Evolutionary conservation across 2,329 filamentous ascomycete species (phyloP).

Genomic region (Sclerotinia trifoliorum): DNA sequence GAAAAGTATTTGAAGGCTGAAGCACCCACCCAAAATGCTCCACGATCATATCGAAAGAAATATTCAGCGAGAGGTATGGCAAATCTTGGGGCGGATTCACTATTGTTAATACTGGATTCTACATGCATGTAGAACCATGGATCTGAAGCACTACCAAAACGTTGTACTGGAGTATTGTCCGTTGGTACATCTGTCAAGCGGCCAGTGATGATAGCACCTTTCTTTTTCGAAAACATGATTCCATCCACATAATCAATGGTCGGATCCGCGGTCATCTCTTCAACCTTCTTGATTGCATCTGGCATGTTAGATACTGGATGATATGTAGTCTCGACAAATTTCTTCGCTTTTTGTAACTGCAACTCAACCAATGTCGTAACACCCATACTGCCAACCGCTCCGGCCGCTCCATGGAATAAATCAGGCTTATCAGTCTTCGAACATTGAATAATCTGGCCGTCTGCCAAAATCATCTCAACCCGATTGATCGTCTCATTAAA

Average conservation of each 20-base stretch:
- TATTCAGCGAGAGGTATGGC: constrained; percentile 51
- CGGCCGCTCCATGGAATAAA: constrained; percentile 58
- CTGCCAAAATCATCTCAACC: constrained; percentile 62
- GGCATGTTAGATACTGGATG: constrained; percentile 45
- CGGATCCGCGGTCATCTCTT: constrained; percentile 38
- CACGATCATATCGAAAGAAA: constrained; percentile 62
- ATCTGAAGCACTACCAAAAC: constrained; percentile 54
- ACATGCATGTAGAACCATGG: constrained; percentile 68
- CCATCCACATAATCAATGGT: constrained; percentile 61
- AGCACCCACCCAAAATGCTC: constrained; percentile 62
- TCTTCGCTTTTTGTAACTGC: constrained; percentile 52
- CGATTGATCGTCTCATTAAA: constrained; percentile 63
- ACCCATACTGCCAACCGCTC: constrained; percentile 59
- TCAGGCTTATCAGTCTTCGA: constrained; percentile 50
- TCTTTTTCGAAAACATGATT: constrained; percentile 50
- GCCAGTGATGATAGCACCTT: constrained; percentile 56
- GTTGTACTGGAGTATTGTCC: constrained; percentile 35
- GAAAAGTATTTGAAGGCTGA: constrained; percentile 62
- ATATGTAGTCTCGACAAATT: constrained; percentile 57
- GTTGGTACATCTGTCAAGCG: constrained; percentile 45
- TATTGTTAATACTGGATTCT: constrained; percentile 39
- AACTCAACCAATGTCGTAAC: constrained; percentile 60
- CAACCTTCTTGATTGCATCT: constrained; percentile 47
- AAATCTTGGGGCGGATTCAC: constrained; percentile 37
- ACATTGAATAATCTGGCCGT: constrained; percentile 53